These are phyloP conservation scores for Senecio squalidus DNA, from an alignment of 140 eudicot species.

Conservation along the genomic window DNA sequence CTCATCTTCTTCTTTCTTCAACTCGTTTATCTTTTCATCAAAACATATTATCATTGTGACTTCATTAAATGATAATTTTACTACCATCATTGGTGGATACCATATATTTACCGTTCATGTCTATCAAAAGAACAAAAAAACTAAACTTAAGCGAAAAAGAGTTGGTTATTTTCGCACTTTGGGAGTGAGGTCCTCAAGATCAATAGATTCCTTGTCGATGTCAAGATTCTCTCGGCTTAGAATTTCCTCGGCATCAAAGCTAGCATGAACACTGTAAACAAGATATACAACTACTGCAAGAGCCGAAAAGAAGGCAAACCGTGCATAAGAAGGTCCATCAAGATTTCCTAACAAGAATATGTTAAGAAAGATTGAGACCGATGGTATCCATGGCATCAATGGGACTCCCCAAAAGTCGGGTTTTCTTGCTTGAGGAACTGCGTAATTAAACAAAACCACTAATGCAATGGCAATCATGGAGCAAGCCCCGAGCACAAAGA, in stretches of 20 bases:
- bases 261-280: slow-evolving; percentile 90
- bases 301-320: slow-evolving; percentile 81
- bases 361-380: slow-evolving; percentile 67
- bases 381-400: slow-evolving; percentile 94
- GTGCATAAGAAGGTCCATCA: slow-evolving; percentile 67
- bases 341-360: slow-evolving; percentile 81
- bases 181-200: slow-evolving; percentile 26
- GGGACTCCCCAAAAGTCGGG: slow-evolving; percentile 98
- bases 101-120: slow-evolving; percentile 3
- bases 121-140: background rate
- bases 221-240: slow-evolving; percentile 40
- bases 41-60: slow-evolving; percentile 6
- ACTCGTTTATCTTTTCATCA: background rate
- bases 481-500: slow-evolving; percentile 65
- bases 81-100: slow-evolving; percentile 10
- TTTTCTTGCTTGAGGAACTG: slow-evolving; percentile 79
- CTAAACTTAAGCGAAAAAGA: slow-evolving; percentile 1
- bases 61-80: slow-evolving; percentile 1
- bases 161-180: slow-evolving; percentile 30
- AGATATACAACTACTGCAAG: slow-evolving; percentile 59
- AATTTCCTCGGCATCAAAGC: slow-evolving; percentile 79
- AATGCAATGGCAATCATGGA: slow-evolving; percentile 42
- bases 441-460: slow-evolving; percentile 51
- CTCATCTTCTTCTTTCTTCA: background rate
- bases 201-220: slow-evolving; percentile 30